phyloP scores from a whole-genome alignment of 2,329 filamentous ascomycete species.

The Aspergillus pseudoglaucus region DNA sequence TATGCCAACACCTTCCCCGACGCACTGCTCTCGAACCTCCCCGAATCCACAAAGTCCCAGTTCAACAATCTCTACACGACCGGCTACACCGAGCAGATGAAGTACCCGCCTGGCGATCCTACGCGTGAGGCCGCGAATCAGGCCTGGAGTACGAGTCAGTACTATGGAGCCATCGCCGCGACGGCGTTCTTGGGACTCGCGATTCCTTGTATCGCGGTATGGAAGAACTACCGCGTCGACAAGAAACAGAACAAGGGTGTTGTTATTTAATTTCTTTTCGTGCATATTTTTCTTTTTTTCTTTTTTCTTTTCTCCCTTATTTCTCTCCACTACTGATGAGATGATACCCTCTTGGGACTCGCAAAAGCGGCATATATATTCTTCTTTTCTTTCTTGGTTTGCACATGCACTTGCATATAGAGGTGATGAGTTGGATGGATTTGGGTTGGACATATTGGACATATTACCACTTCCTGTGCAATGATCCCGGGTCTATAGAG shows the following conservation, averaged over 20 bases:
- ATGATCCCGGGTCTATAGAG: too few relatives aligned
- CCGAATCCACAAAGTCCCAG: conserved; percentile 21
- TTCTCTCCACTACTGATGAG: not conserved
- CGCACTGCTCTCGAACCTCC: conserved; percentile 42
- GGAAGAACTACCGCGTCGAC: conserved; percentile 36
- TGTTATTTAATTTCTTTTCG: conserved; percentile 12
- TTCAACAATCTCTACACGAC: conserved; percentile 17
- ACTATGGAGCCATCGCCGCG: conserved; percentile 28
- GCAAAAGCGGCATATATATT: too few relatives aligned
- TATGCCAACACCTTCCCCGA: conserved; percentile 53
- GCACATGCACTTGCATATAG: too few relatives aligned
- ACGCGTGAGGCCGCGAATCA: conserved; percentile 29
- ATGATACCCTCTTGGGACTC: too few relatives aligned
- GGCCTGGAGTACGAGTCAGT: conserved; percentile 36
- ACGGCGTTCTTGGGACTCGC: conserved; percentile 26
- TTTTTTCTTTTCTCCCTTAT: not conserved
- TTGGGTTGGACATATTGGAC: too few relatives aligned
- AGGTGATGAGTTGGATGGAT: too few relatives aligned
- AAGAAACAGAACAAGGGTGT: conserved; percentile 15
- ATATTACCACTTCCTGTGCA: too few relatives aligned
- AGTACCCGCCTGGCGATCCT: conserved; percentile 23
- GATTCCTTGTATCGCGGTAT: conserved; percentile 29
- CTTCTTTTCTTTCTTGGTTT: too few relatives aligned
- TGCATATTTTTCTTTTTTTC: not conserved
- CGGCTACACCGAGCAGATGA: conserved; percentile 22